Evolutionary conservation across 1,284 basidiomycete species (phyloP).

Genomic region (Apiotrichum sp.): DNA sequence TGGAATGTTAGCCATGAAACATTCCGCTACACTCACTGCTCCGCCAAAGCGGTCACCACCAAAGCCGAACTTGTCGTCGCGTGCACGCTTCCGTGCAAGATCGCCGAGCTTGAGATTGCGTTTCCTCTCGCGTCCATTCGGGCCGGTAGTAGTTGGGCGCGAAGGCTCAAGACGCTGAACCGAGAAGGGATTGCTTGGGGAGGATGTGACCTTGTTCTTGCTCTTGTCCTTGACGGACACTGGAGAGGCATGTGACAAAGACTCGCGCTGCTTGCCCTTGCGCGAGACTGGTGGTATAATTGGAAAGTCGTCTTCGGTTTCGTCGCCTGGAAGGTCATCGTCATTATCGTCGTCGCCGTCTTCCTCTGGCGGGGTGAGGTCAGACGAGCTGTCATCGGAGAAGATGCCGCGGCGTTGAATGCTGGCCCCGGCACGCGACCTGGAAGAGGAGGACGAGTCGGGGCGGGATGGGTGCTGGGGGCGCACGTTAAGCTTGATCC

Average conservation of each 20-base stretch:
- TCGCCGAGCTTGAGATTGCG: slow-evolving; percentile 34
- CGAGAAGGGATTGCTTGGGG: slow-evolving; percentile 1
- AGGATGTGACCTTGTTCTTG: background rate
- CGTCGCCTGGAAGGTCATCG: slow-evolving; percentile 6
- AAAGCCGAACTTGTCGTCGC: slow-evolving; percentile 39
- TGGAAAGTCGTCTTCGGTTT: slow-evolving; percentile 12
- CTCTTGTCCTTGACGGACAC: background rate
- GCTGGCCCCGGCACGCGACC: slow-evolving; percentile 3
- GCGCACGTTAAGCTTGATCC: slow-evolving; percentile 19
- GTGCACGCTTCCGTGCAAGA: slow-evolving; percentile 31
- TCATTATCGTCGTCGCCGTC: slow-evolving; percentile 16
- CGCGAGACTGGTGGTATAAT: background rate
- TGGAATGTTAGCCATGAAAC: background rate
- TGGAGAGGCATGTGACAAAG: background rate
- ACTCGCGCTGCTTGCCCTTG: slow-evolving; percentile 14
- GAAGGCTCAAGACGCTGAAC: slow-evolving; percentile 9
- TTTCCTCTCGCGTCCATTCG: slow-evolving; percentile 34
- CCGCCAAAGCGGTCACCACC: slow-evolving; percentile 20
- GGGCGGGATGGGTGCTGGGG: slow-evolving; percentile 1
- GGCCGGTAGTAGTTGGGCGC: slow-evolving; percentile 22
- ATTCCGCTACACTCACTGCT: slow-evolving; percentile 11
- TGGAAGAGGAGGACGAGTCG: slow-evolving; percentile 4
- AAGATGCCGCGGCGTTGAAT: slow-evolving; percentile 7
- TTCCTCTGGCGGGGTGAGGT: slow-evolving; percentile 20
- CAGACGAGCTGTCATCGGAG: slow-evolving; percentile 18